These are phyloP conservation scores for Astraeus odoratus DNA, from an alignment of 768 basidiomycete genomes.

Conservation along the genomic window DNA sequence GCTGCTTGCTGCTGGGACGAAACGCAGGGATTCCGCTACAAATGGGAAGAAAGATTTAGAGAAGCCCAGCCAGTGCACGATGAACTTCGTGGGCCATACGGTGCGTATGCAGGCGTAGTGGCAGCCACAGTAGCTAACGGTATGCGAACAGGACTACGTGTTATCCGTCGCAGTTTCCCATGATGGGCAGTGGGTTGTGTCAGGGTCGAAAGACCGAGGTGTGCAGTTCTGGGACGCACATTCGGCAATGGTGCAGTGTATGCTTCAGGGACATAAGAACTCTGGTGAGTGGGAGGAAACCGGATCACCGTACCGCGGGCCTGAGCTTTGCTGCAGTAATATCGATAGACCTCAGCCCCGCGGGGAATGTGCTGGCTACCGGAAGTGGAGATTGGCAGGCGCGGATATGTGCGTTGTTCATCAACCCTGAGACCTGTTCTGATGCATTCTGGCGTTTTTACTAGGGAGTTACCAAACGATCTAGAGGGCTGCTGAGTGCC, in stretches of 20 bases:
- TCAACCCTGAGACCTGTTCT: neutral
- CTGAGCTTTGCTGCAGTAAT: slow-evolving; percentile 40
- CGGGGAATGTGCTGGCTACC: slow-evolving; percentile 56
- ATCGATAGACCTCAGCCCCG: slow-evolving; percentile 61
- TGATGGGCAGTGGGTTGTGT: slow-evolving; percentile 92
- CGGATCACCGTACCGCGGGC: slow-evolving; percentile 1
- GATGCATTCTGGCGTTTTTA: neutral
- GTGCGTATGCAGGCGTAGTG: slow-evolving; percentile 29
- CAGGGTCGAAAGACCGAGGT: slow-evolving; percentile 91
- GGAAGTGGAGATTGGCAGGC: slow-evolving; percentile 70
- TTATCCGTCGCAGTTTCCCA: slow-evolving; percentile 76
- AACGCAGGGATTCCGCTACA: slow-evolving; percentile 28
- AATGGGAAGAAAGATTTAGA: slow-evolving; percentile 46
- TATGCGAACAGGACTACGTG: slow-evolving; percentile 52
- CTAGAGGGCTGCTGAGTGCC: slow-evolving; percentile 9
- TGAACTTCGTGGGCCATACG: slow-evolving; percentile 89
- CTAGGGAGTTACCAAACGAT: slow-evolving; percentile 27
- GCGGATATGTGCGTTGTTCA: slow-evolving; percentile 48
- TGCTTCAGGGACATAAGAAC: slow-evolving; percentile 78
- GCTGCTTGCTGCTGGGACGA: slow-evolving; percentile 21
- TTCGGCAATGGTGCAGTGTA: slow-evolving; percentile 76
- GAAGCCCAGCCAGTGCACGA: slow-evolving; percentile 53
- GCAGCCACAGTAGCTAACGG: neutral
- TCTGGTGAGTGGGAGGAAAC: slow-evolving; percentile 39
- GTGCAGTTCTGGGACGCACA: slow-evolving; percentile 92